These are phyloP conservation scores for Lolium multiflorum DNA, from an alignment of 176 grass and related monocot genomes.

Conservation along the genomic window DNA sequence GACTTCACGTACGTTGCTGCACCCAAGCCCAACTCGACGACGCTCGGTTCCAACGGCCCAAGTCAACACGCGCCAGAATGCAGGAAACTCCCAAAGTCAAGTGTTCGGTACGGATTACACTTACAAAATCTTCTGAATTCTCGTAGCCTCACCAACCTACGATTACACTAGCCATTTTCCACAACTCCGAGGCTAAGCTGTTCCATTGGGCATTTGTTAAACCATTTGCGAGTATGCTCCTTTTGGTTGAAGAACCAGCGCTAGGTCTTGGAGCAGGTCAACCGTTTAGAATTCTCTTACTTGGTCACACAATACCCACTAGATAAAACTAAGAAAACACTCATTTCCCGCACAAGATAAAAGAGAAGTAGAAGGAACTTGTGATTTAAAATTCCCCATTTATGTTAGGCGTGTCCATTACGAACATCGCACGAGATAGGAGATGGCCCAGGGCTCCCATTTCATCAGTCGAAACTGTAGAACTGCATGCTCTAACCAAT, in stretches of 20 bases:
- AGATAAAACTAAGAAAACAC: too few relatives aligned
- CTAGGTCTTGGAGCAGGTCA: conserved; percentile 34
- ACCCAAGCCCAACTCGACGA: conserved; percentile 15
- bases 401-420: neutral
- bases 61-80: conserved; percentile 24
- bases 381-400: neutral
- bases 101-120: conserved; percentile 32
- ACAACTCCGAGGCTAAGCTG: neutral
- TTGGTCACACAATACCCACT: too few relatives aligned
- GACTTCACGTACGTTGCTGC: conserved; percentile 10
- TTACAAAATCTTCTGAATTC: neutral
- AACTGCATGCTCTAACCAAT: too few relatives aligned
- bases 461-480: neutral
- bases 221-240: neutral
- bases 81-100: conserved; percentile 30
- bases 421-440: too few relatives aligned
- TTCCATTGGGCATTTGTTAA: conserved; percentile 6
- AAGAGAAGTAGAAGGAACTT: too few relatives aligned
- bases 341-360: too few relatives aligned
- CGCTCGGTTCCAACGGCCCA: conserved; percentile 3
- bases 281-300: neutral
- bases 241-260: conserved; percentile 43
- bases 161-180: conserved; percentile 13
- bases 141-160: conserved; percentile 41
- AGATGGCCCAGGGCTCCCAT: neutral